Conservation (phyloP, 163 green algal genomes). For the Chlorella variabilis region DNA sequence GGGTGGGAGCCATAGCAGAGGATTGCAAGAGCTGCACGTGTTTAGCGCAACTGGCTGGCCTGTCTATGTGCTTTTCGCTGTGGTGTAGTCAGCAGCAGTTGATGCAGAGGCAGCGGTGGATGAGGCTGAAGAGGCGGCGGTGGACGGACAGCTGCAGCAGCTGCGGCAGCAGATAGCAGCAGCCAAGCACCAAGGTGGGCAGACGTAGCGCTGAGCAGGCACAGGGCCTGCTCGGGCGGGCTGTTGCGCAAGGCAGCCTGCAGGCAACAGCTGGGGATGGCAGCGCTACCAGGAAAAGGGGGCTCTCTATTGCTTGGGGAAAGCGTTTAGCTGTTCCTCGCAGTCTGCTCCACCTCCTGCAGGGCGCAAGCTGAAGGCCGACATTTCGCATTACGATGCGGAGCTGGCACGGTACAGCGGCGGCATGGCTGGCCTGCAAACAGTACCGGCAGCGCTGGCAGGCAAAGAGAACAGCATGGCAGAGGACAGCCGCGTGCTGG, state of each 20-base stretch:
- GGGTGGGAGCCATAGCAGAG: neutral
- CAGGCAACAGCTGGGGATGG: neutral
- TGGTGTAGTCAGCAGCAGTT: neutral
- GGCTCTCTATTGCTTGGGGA: neutral
- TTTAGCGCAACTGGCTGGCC: too few species aligned
- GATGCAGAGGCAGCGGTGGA: neutral
- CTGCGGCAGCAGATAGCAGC: constrained; percentile 8
- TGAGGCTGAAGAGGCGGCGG: constrained; percentile 24
- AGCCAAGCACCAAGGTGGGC: constrained; percentile 27
- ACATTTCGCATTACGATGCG: neutral
- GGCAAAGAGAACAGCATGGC: constrained; percentile 35
- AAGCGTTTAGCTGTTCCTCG: neutral
- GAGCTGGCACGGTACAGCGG: neutral
- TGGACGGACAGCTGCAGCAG: constrained; percentile 11
- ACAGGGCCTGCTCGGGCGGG: too few species aligned
- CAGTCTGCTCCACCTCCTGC: neutral
- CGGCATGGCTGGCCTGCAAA: constrained; percentile 1
- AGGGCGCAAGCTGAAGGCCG: constrained; percentile 14
- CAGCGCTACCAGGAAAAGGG: neutral
- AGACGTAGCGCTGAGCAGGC: neutral
- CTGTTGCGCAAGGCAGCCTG: neutral
- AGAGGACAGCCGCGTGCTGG: constrained; percentile 11
- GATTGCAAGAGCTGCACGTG: neutral
- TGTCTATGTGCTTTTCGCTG: neutral
- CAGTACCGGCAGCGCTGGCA: neutral